These are phyloP conservation scores for Amauroascus verrucosus DNA, from an alignment of 2,329 filamentous ascomycete genomes.

Conservation along the genomic window DNA sequence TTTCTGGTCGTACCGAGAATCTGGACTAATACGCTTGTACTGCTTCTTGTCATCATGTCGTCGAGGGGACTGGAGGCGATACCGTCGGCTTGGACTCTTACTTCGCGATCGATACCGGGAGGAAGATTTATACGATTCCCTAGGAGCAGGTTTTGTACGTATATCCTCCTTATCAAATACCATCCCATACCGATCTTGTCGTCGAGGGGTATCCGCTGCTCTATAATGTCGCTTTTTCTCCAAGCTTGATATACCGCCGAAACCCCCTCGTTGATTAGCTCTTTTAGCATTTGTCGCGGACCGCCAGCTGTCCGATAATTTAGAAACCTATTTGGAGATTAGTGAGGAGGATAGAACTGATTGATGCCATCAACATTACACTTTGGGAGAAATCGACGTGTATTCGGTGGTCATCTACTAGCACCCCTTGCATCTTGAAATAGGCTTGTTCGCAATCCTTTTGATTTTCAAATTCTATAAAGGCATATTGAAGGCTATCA, in stretches of 20 bases:
- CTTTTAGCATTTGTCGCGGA: slow-evolving; percentile 75
- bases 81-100: slow-evolving; percentile 37
- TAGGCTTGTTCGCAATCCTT: slow-evolving; percentile 89
- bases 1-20: slow-evolving; percentile 18
- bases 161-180: slow-evolving; percentile 68
- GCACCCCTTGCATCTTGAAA: slow-evolving; percentile 95
- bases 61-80: slow-evolving; percentile 19
- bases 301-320: slow-evolving; percentile 81
- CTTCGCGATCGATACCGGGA: slow-evolving; percentile 27
- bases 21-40: slow-evolving; percentile 15
- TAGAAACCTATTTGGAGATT: slow-evolving; percentile 44
- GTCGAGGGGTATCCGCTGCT: slow-evolving; percentile 45
- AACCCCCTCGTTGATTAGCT: slow-evolving; percentile 58
- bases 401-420: slow-evolving; percentile 95
- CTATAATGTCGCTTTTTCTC: slow-evolving; percentile 89
- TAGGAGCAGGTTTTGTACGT: slow-evolving; percentile 35
- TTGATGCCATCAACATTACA: slow-evolving; percentile 40
- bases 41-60: slow-evolving; percentile 28
- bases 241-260: slow-evolving; percentile 77
- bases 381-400: slow-evolving; percentile 98
- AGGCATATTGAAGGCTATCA: slow-evolving; percentile 92
- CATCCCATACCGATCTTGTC: slow-evolving; percentile 57
- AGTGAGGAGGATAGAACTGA: neutral
- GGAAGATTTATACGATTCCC: slow-evolving; percentile 12
- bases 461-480: slow-evolving; percentile 93